phyloP scores from a whole-genome alignment of 2,329 filamentous ascomycete species.

The Talaromyces piceae region DNA sequence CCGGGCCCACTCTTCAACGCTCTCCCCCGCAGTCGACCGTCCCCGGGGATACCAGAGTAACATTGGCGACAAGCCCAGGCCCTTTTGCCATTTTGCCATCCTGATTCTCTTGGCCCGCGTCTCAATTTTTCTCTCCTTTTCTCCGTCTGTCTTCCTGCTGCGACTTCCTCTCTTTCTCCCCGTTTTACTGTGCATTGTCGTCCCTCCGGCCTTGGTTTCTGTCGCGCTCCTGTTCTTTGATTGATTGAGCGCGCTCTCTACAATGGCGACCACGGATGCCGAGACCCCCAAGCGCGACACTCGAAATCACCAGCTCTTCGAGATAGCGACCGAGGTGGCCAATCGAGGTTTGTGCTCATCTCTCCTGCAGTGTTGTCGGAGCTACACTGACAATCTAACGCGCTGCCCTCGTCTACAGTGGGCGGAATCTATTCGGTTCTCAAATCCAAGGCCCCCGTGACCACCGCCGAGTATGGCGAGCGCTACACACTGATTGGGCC shows the following conservation, averaged over 20 bases:
- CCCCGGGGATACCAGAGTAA: constrained; percentile 6
- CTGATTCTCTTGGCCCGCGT: constrained; percentile 1
- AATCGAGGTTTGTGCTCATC: constrained; percentile 62
- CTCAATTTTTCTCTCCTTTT: constrained; percentile 10
- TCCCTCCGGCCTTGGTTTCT: not conserved
- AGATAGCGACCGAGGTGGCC: constrained; percentile 93
- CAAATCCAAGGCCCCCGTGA: constrained; percentile 97
- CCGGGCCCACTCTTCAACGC: not conserved
- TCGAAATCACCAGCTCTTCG: constrained; percentile 92
- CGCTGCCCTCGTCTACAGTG: constrained; percentile 47
- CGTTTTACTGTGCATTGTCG: constrained; percentile 1
- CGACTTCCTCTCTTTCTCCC: constrained; percentile 1
- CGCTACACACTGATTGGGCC: constrained; percentile 93
- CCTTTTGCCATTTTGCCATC: not conserved
- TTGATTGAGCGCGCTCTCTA: not conserved
- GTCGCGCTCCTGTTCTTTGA: constrained; percentile 2
- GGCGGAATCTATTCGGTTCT: constrained; percentile 98
- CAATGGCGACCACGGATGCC: constrained; percentile 78
- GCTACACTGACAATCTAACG: constrained; percentile 5
- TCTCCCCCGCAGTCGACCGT: constrained; percentile 4
- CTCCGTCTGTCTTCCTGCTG: constrained; percentile 8
- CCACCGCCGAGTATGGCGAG: constrained; percentile 96
- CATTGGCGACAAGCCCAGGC: not conserved
- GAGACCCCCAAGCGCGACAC: constrained; percentile 57
- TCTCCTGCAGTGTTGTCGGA: constrained; percentile 10